Evolutionary conservation across 371 early-diverging fungal species (phyloP), one percentile per base, ranked within the genome.

Genomic region (Ordospora colligata): DNA sequence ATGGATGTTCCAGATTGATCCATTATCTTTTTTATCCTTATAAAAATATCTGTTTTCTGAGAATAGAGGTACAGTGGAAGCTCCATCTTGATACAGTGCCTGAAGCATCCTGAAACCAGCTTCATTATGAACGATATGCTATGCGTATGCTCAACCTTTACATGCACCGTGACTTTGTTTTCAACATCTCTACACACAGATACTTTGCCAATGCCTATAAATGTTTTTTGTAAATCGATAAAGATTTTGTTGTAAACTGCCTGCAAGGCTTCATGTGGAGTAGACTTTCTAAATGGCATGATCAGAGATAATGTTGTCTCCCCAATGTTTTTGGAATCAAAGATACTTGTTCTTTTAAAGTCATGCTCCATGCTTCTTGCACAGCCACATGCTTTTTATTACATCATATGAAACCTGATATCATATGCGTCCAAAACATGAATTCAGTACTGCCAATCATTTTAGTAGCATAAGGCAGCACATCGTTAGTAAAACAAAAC

Each of bases 1-100:
- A 73, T 73, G 22, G 52, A 22, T 37, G 53, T 19, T 3, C 42
- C 49, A 19, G 50, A 27, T 9, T 49, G 19, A 11, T 40, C 49
- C 54, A 40, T 44, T 40, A 73, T 65, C 12, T 73, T 42, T 8
- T 22, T 21, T 3, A 66, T 52, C 37, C 22, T 52, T n/a, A 22
- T 37, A 4, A 40, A 27, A 25, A 73, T 49, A 11, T 73, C 65
- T n/a, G 46, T 23, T 23, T 73, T 73, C 37, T 27, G 9, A 4
- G 45, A 7, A 27, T 73, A 73, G 0, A 73, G 50, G 45, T 65
- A 65, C n/a, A 52, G 32, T 17, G 73, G 73, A 19, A 73, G 42
- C n/a, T 52, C 47, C 12, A 73, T 17, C n/a, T 22, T 66, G 25
- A 46, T 19, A 21, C 45, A 51, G 27, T 65, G 50, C 19, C 65